Percentiles rank a stretch among this genome's conserved stretches.
Conservation (phyloP, 257 asterid genomes). For the Rehmannia glutinosa region DNA sequence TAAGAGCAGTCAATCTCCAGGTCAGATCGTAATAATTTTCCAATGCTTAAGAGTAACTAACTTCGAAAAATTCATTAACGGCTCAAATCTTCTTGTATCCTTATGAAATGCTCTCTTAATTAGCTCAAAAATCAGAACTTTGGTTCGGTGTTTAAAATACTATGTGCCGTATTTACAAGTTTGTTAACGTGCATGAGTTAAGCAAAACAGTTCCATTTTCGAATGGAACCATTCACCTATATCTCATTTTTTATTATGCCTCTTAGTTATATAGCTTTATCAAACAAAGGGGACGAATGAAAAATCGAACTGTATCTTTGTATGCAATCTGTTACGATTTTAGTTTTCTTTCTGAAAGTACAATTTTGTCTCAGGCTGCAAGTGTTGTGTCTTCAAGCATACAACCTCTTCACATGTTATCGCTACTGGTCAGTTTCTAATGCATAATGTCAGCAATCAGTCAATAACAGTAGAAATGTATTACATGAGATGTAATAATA, state of each 20-base stretch:
- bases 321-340: neutral
- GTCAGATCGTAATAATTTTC: slow-evolving; percentile 26
- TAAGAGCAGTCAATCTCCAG: slow-evolving; percentile 82
- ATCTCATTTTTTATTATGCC: neutral
- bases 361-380: slow-evolving; percentile 46
- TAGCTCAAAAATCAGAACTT: neutral
- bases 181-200: neutral
- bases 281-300: neutral
- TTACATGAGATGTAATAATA: neutral
- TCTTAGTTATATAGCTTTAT: neutral
- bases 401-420: slow-evolving; percentile 75
- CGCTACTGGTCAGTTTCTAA: slow-evolving; percentile 46
- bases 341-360: neutral
- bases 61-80: neutral
- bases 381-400: slow-evolving; percentile 66
- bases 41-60: neutral
- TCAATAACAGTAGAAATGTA: neutral
- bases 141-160: neutral
- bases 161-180: neutral
- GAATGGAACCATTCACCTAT: neutral
- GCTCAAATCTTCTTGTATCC: neutral
- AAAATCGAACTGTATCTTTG: neutral
- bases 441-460: neutral
- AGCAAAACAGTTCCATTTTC: neutral
- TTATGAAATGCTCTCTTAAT: neutral